Evolutionary conservation across 495 filamentous ascomycete genomes (phyloP).

Genomic region (Trichoderma reesei): DNA sequence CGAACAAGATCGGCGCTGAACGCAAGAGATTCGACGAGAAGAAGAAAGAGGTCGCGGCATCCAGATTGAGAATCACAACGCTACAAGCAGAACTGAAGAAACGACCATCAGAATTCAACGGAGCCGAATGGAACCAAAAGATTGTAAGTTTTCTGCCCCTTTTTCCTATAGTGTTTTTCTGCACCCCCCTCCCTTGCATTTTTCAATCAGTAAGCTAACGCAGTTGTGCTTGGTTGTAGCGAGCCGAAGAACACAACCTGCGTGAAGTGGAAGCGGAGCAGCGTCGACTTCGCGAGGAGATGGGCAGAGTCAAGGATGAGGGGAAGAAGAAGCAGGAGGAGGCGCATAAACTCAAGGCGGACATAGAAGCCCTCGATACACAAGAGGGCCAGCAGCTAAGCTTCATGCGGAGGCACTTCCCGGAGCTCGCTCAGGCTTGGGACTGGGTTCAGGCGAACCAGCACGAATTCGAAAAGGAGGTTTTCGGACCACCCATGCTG

Average conservation of each 20-base stretch:
- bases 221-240: constrained; percentile 11
- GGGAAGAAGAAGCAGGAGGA: constrained; percentile 18
- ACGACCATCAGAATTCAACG: constrained; percentile 38
- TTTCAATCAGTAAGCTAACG: neutral
- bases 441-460: constrained; percentile 69
- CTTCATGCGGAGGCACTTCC: constrained; percentile 46
- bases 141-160: constrained; percentile 33
- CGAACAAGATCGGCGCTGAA: constrained; percentile 49
- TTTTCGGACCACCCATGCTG: constrained; percentile 79
- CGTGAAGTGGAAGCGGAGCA: constrained; percentile 35
- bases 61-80: constrained; percentile 32
- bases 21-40: constrained; percentile 37
- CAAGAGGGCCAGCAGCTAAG: constrained; percentile 63
- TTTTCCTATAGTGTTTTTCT: neutral
- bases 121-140: constrained; percentile 41
- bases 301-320: constrained; percentile 18
- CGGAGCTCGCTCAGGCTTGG: constrained; percentile 61
- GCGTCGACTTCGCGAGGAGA: constrained; percentile 25
- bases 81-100: constrained; percentile 35
- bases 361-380: constrained; percentile 57
- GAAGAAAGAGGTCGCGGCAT: constrained; percentile 39
- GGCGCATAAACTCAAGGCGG: constrained; percentile 27
- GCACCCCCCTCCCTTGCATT: too few species aligned
- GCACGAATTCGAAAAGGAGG: constrained; percentile 61
- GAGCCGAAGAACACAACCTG: constrained; percentile 34